These are phyloP conservation scores for Diatrype stigma DNA, from an alignment of 2,329 filamentous ascomycete species.

Conservation along the genomic window DNA sequence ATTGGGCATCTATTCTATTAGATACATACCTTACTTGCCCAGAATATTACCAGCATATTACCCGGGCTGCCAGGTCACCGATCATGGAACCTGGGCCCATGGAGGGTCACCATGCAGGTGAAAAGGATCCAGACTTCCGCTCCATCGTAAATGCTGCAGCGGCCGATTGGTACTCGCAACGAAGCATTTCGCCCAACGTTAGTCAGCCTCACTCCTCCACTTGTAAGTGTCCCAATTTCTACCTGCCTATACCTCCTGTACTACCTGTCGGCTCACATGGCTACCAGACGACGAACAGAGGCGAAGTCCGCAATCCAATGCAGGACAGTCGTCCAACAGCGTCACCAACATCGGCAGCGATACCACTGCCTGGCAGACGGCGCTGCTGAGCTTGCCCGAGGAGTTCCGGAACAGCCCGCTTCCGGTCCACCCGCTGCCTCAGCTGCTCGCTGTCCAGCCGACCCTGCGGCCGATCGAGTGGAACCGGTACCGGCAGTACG, in stretches of 20 bases:
- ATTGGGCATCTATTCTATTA: too few species aligned
- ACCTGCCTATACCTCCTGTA: background rate
- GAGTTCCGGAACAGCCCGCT: constrained; percentile 11
- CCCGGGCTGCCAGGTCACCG: too few species aligned
- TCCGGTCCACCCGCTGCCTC: constrained; percentile 18
- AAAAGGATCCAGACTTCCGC: constrained; percentile 10
- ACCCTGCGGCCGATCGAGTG: constrained; percentile 22
- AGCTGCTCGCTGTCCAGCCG: constrained; percentile 17
- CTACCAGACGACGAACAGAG: background rate
- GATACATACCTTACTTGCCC: too few species aligned
- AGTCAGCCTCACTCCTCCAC: constrained; percentile 7
- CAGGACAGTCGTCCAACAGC: constrained; percentile 1
- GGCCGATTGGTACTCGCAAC: constrained; percentile 20
- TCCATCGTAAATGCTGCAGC: constrained; percentile 20
- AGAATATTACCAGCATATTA: too few species aligned
- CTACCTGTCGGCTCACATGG: background rate
- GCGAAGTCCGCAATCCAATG: background rate
- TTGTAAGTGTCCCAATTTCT: constrained; percentile 6
- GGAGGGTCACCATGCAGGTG: background rate
- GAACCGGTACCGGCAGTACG: constrained; percentile 23
- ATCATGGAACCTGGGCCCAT: too few species aligned
- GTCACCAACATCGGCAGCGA: constrained; percentile 9
- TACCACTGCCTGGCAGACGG: constrained; percentile 21
- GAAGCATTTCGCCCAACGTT: constrained; percentile 10
- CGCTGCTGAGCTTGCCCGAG: constrained; percentile 16